Evolutionary conservation across 805 yeast genomes (phyloP).

Genomic region (Myxozyma udenii): DNA sequence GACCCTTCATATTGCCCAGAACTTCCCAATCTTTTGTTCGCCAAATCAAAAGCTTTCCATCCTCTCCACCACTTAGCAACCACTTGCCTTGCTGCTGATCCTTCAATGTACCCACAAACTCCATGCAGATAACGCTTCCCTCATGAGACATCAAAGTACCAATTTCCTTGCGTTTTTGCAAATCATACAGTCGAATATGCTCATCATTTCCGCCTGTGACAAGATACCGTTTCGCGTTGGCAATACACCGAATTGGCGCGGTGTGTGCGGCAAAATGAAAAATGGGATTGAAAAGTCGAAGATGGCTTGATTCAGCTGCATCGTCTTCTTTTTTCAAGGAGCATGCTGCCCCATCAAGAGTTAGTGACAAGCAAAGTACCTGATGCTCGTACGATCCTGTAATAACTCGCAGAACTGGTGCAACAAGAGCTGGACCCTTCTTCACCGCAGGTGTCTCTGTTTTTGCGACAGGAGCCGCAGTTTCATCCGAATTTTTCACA

Average conservation of each 20-base stretch:
- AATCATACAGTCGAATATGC: constrained; percentile 88
- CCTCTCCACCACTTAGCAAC: constrained; percentile 88
- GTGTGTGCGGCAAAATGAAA: constrained; percentile 96
- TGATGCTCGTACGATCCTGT: constrained; percentile 97
- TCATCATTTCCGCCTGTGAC: constrained; percentile 96
- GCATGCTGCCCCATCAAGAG: constrained; percentile 43
- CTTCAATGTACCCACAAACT: constrained; percentile 45
- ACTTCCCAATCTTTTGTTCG: constrained; percentile 96
- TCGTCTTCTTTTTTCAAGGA: constrained; percentile 20
- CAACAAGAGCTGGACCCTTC: neutral
- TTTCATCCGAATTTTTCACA: neutral
- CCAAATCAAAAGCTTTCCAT: constrained; percentile 88
- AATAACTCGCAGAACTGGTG: constrained; percentile 57
- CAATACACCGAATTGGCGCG: constrained; percentile 79
- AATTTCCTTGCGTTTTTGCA: constrained; percentile 88
- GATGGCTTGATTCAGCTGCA: constrained; percentile 45
- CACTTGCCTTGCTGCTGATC: constrained; percentile 58
- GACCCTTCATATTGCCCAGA: constrained; percentile 85
- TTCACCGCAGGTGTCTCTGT: neutral
- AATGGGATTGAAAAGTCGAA: constrained; percentile 70
- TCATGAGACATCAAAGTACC: constrained; percentile 87
- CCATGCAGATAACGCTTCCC: constrained; percentile 78
- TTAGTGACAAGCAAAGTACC: constrained; percentile 62
- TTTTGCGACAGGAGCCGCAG: neutral
- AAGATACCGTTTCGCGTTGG: constrained; percentile 74